Evolutionary conservation across 352 stramenopile genomes (phyloP).

Genomic region (Pythium phragmiticola): DNA sequence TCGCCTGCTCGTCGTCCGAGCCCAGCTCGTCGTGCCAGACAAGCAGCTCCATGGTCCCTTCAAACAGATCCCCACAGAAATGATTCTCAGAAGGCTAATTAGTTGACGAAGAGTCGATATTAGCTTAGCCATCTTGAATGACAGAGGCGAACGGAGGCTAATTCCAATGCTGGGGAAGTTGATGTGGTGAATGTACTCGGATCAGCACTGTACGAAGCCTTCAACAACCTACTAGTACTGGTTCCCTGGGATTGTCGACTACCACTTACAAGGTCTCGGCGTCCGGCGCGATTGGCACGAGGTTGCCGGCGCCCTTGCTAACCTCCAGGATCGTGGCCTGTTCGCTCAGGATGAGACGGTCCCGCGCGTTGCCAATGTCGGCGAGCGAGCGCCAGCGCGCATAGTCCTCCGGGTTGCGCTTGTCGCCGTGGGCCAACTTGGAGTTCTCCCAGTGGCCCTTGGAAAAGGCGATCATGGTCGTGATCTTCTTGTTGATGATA

Average conservation of each 20-base stretch:
- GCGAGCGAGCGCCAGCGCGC: constrained; percentile 53
- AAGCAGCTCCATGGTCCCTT: constrained; percentile 42
- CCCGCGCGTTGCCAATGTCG: constrained; percentile 42
- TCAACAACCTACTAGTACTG: background rate
- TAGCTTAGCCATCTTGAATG: background rate
- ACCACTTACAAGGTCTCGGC: constrained; percentile 29
- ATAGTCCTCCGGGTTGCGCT: constrained; percentile 55
- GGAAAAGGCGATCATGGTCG: constrained; percentile 53
- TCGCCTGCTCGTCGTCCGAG: constrained; percentile 65
- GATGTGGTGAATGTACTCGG: no score
- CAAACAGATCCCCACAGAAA: background rate
- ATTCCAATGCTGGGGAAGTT: no score
- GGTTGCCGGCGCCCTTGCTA: constrained; percentile 38
- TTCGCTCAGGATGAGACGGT: constrained; percentile 52
- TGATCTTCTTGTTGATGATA: constrained; percentile 49
- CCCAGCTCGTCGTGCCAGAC: constrained; percentile 64
- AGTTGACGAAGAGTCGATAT: background rate
- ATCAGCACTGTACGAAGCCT: background rate
- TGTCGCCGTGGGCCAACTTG: constrained; percentile 49
- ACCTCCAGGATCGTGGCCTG: constrained; percentile 49
- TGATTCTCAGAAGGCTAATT: constrained; percentile 3
- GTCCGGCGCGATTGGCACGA: constrained; percentile 46
- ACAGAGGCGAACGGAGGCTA: no score
- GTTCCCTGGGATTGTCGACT: background rate
- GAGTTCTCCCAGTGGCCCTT: constrained; percentile 57